Percentiles rank a stretch among this genome's conserved stretches.
These are phyloP conservation scores for Nicotiana knightiana DNA, from an alignment of 257 asterid species.

Conservation along the genomic window DNA sequence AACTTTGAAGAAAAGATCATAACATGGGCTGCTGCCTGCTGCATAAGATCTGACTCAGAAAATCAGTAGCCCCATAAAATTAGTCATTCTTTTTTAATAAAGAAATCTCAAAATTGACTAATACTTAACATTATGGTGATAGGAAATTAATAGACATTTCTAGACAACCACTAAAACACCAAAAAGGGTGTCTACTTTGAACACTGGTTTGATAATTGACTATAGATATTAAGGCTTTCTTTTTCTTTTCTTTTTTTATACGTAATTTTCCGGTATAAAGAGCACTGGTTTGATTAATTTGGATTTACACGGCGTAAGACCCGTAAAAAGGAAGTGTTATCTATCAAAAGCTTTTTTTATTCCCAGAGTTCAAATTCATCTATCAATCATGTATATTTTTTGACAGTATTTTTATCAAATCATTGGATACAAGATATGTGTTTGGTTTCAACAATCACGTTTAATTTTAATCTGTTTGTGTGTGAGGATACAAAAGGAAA, in stretches of 20 bases:
- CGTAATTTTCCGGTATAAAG: background rate
- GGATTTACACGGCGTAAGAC: too few species aligned
- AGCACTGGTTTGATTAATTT: background rate
- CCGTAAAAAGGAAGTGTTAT: too few species aligned
- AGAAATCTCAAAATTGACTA: background rate
- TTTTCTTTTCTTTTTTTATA: background rate
- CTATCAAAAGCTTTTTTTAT: too few species aligned
- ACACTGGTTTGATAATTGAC: background rate
- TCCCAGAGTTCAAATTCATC: too few species aligned
- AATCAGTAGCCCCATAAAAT: background rate
- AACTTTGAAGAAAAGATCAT: background rate
- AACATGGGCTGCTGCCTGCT: background rate
- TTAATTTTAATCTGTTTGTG: background rate
- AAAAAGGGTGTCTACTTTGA: too few species aligned
- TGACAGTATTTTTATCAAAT: too few species aligned
- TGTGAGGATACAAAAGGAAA: background rate
- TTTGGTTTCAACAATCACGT: background rate
- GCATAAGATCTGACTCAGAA: constrained; percentile 3
- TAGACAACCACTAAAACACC: too few species aligned
- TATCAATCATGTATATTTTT: too few species aligned
- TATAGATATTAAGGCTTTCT: background rate
- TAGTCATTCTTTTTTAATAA: background rate
- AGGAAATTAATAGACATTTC: background rate
- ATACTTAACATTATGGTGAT: background rate
- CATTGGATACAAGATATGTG: too few species aligned